phyloP scores from a whole-genome alignment of 2,329 filamentous ascomycete species.

The Orbilia blumenaviensis region DNA sequence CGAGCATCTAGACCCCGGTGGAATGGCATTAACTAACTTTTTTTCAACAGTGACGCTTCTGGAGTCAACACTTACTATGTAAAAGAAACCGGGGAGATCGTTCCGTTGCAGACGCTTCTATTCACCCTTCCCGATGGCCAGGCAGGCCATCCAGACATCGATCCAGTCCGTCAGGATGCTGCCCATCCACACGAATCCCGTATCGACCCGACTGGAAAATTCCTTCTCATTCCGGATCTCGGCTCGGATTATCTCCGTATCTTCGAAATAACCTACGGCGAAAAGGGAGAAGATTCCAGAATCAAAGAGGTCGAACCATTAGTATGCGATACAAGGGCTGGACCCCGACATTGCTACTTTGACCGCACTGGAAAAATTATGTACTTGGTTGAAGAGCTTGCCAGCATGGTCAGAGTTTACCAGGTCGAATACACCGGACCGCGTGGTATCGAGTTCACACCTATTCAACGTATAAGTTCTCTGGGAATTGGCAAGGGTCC shows the following conservation, averaged over 20 bases:
- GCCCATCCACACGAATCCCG: slow-evolving; percentile 73
- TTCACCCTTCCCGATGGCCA: slow-evolving; percentile 47
- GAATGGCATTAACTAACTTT: neutral
- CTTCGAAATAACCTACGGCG: slow-evolving; percentile 64
- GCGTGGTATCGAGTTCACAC: slow-evolving; percentile 53
- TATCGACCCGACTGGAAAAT: slow-evolving; percentile 72
- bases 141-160: slow-evolving; percentile 45
- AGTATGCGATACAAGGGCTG: slow-evolving; percentile 66
- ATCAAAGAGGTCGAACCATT: slow-evolving; percentile 64
- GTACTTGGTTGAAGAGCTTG: slow-evolving; percentile 71
- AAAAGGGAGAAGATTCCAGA: slow-evolving; percentile 45
- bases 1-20: neutral
- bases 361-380: slow-evolving; percentile 61
- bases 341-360: slow-evolving; percentile 74
- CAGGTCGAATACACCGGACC: slow-evolving; percentile 66
- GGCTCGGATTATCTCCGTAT: slow-evolving; percentile 71
- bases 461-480: slow-evolving; percentile 65
- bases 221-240: slow-evolving; percentile 72
- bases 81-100: slow-evolving; percentile 50
- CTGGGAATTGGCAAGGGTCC: slow-evolving; percentile 60
- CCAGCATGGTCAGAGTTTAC: slow-evolving; percentile 69
- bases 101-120: slow-evolving; percentile 37
- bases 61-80: slow-evolving; percentile 50
- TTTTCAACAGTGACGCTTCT: slow-evolving; percentile 37
- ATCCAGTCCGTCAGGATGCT: slow-evolving; percentile 65